phyloP scores from a whole-genome alignment of 257 asterid species.

The Lantana camara region DNA sequence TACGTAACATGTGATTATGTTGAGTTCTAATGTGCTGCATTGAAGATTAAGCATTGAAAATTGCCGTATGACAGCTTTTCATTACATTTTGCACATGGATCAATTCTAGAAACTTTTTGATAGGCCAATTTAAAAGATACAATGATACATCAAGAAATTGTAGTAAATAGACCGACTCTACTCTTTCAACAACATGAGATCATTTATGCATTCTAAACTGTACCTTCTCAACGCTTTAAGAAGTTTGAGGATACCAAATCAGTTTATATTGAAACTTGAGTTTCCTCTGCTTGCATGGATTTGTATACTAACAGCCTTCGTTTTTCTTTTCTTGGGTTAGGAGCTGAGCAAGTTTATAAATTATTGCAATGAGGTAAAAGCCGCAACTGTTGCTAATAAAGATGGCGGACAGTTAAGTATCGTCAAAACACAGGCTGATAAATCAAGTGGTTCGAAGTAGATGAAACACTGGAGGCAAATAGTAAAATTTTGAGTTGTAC shows the following conservation, averaged over 20 bases:
- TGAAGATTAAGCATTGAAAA: not conserved
- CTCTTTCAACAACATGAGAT: not conserved
- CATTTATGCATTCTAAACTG: not conserved
- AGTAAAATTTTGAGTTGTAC: conserved; percentile 3
- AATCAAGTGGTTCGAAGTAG: conserved; percentile 58
- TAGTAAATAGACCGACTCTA: not conserved
- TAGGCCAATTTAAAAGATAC: no score
- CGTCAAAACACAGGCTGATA: conserved; percentile 51
- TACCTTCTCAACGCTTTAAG: not conserved
- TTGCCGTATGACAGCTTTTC: not conserved
- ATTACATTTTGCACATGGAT: not conserved
- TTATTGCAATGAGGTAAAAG: conserved; percentile 58
- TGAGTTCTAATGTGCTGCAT: not conserved
- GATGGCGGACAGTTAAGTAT: conserved; percentile 87
- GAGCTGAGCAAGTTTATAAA: conserved; percentile 56
- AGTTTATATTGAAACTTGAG: not conserved
- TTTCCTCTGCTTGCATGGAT: not conserved
- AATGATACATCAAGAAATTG: not conserved
- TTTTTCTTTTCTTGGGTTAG: conserved; percentile 31
- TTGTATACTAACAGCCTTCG: not conserved
- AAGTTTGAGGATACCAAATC: not conserved
- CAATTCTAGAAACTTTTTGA: not conserved
- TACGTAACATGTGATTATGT: not conserved
- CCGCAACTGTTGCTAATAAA: conserved; percentile 80
- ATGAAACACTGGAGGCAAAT: not conserved